These are phyloP conservation scores for Zea luxurians DNA, from an alignment of 176 grass and related monocot genomes.

Conservation along the genomic window DNA sequence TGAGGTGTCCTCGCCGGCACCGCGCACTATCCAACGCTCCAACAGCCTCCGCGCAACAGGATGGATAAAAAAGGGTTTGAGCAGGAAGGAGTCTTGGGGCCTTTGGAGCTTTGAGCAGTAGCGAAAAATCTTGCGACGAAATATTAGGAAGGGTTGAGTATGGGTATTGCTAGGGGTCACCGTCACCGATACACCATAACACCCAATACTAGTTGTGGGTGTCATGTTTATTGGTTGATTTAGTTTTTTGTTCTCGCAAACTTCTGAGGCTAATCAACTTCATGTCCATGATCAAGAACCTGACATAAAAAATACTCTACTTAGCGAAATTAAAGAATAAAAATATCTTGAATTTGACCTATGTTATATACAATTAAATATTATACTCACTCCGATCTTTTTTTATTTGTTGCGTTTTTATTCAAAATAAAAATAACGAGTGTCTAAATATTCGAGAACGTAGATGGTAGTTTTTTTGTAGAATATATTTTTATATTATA, in stretches of 20 bases:
- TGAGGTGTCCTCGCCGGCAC: too few species aligned
- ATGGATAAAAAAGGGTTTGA: conserved; percentile 5
- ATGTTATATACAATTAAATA: too few species aligned
- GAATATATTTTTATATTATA: not conserved
- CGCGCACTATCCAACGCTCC: conserved; percentile 33
- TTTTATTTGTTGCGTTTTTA: too few species aligned
- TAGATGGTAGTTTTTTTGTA: too few species aligned
- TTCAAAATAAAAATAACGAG: too few species aligned
- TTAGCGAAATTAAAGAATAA: too few species aligned
- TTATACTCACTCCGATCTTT: too few species aligned
- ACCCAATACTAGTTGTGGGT: not conserved
- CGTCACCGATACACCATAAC: conserved; percentile 33
- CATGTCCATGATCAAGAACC: not conserved
- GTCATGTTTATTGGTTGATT: conserved; percentile 36
- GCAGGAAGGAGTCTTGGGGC: not conserved
- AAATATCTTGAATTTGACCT: too few species aligned
- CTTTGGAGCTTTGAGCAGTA: not conserved
- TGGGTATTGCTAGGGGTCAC: conserved; percentile 59
- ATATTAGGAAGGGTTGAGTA: conserved; percentile 40
- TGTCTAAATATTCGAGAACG: too few species aligned
- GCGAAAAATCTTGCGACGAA: not conserved
- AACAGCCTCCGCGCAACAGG: not conserved
- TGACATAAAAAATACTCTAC: not conserved
- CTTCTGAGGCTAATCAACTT: not conserved
- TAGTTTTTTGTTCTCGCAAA: not conserved